Percentiles rank a stretch among this genome's conserved stretches.
phyloP scores from a whole-genome alignment of 2,329 filamentous ascomycete species.

The Coniochaeta pulveracea region DNA sequence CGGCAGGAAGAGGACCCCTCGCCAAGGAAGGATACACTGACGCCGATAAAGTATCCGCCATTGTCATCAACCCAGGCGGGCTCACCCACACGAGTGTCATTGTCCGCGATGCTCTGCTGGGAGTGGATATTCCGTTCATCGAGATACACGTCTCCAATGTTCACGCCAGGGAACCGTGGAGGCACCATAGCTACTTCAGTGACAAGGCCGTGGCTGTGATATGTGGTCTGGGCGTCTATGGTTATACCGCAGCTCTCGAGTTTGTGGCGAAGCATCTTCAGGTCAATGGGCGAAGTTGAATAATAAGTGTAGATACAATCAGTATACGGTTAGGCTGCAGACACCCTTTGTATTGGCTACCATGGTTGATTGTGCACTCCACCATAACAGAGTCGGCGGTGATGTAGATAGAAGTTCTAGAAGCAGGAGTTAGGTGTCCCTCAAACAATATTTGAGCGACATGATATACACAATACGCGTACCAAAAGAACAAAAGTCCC shows the following conservation, averaged over 20 bases:
- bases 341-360: too few relatives aligned
- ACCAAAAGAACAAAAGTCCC: neutral
- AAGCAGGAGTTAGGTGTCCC: neutral
- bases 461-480: slow-evolving; percentile 1
- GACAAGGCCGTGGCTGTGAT: slow-evolving; percentile 69
- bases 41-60: slow-evolving; percentile 38
- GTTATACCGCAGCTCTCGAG: slow-evolving; percentile 51
- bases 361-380: slow-evolving; percentile 9
- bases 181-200: slow-evolving; percentile 59
- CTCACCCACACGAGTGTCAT: slow-evolving; percentile 69
- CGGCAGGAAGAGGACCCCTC: slow-evolving; percentile 26
- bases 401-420: too few relatives aligned
- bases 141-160: slow-evolving; percentile 72
- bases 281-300: slow-evolving; percentile 17
- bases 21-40: neutral
- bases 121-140: slow-evolving; percentile 60
- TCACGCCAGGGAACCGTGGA: slow-evolving; percentile 57
- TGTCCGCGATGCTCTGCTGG: slow-evolving; percentile 61
- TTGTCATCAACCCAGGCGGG: slow-evolving; percentile 67
- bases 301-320: too few relatives aligned
- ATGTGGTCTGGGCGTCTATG: slow-evolving; percentile 53
- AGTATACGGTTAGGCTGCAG: too few relatives aligned
- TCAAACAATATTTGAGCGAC: slow-evolving; percentile 1
- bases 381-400: slow-evolving; percentile 22
- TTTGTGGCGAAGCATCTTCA: slow-evolving; percentile 35